Evolutionary conservation across 23 red algal species (phyloP), one percentile per base, ranked within the genome.

Genomic region (Gracilaria domingensis): DNA sequence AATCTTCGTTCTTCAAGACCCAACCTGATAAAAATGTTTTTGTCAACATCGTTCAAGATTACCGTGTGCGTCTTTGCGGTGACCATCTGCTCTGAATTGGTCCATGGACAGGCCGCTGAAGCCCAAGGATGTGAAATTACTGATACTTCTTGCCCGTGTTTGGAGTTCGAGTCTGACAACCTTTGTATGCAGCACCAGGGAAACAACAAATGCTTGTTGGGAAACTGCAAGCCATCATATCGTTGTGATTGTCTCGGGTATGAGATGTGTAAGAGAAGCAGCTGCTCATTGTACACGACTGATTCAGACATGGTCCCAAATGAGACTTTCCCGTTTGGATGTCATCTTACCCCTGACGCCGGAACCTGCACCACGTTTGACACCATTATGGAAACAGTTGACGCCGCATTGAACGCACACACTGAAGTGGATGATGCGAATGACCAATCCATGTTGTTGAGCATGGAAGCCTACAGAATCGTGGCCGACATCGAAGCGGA

Each of bases 401-500:
- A 33, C 8, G 62, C 26, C 12, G 62, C 33, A 35, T 29, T 40
- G 35, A 40, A 73, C 67, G 34, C 38, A n/a, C 34, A 37, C 33
- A 44, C 35, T 20, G 67, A 73, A 73, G 67, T 73, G 67, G 33
- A 73, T 29, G 18, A 0, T 12, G 12, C 28, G 33, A 73, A 23
- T 21, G 67, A 73, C 67, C 36, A n/a, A 29, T 2, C 67, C 33
- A 40, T 40, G 35, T 39, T 40, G 21, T 3, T 44, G 35, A 73
- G 67, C 38, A 62, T 62, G 59, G 59, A 62, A 62, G 26, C 59
- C 21, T 30, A 29, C 59, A 44, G 38, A 73, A 73, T 73, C 23
- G 67, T 73, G 8, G 67, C 67, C 28, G 38, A 37, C 21, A 73
- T 73, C 21, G 35, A 73, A 44, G 67, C 34, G 67, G 67, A 73